These are phyloP conservation scores for Fraxinus ornus DNA, from an alignment of 305 asterid species.

Conservation along the genomic window DNA sequence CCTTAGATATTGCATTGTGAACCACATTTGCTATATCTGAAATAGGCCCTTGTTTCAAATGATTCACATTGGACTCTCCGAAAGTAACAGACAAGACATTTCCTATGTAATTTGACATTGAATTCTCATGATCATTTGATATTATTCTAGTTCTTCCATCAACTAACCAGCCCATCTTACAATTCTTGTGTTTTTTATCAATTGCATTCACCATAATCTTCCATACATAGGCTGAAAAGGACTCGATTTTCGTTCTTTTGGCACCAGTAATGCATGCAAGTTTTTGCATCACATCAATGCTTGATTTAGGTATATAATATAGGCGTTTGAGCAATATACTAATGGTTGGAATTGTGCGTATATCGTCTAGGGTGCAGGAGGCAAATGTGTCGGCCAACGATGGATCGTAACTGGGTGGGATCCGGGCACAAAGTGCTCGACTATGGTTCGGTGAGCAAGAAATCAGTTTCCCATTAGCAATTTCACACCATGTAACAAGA, in stretches of 20 bases:
- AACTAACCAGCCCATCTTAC: constrained; percentile 61
- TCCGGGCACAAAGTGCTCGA: constrained; percentile 34
- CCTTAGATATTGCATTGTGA: constrained; percentile 39
- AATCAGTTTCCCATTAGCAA: constrained; percentile 32
- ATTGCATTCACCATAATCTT: constrained; percentile 43
- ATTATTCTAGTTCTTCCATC: constrained; percentile 50
- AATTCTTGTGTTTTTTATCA: constrained; percentile 22
- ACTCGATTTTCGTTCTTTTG: constrained; percentile 54
- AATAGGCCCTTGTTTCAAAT: constrained; percentile 30
- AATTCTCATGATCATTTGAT: constrained; percentile 3
- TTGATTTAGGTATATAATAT: constrained; percentile 35
- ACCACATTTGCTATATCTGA: constrained; percentile 34
- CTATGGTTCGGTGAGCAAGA: constrained; percentile 45
- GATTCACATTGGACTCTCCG: constrained; percentile 29
- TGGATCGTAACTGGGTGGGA: constrained; percentile 40
- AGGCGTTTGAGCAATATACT: constrained; percentile 40
- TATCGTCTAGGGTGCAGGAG: constrained; percentile 52
- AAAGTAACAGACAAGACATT: constrained; percentile 48
- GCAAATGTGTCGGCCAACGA: constrained; percentile 42
- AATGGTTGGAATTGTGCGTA: constrained; percentile 33
- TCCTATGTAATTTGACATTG: constrained; percentile 49
- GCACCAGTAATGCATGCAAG: constrained; percentile 31
- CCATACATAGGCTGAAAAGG: constrained; percentile 57
- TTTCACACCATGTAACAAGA: constrained; percentile 46
- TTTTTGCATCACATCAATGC: constrained; percentile 35